Base-by-base conservation (phyloP, 257 asterid genomes). In the Lithospermum erythrorhizon region DNA sequence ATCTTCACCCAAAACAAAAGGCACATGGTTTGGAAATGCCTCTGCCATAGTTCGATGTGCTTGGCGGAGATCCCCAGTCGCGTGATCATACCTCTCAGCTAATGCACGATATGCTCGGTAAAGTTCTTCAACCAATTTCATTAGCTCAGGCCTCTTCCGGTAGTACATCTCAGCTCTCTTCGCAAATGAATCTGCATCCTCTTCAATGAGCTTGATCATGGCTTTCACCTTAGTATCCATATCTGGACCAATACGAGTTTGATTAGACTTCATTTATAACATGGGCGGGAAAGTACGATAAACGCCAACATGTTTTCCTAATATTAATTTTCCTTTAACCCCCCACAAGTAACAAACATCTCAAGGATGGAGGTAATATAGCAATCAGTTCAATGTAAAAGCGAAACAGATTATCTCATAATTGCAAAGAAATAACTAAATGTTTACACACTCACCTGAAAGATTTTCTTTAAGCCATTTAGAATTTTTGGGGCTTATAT, bases 401-500 rank as follows among this genome's bases (percentile, higher is more conserved):
- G 32, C 45, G 9, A 35, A 35, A 6, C 45, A 8, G 14, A 35
- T 35, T 0, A 35, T 35, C 45, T 4, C 2, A 35, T 35, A 0
- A 8, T 35, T 4, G 13, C 11, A 35, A 30, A 8, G 45, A 35
- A 35, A 35, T 35, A 8, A 35, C 11, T 35, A 35, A 35, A 35
- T 35, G 14, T 54, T 62, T 19, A 72, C 61, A 23, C 6, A 45
- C 72, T 37, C 21, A 86, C 97, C 96, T 61, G 90, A 74, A 53
- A 87, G 90, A 75, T 90, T 90, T n/a, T 90, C 95, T 69, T 87
- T 94, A 73, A 90, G 97, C 96, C 96, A 87, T 83, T 90, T 90
- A 3, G 97, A 90, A 79, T 87, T 90, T 76, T 85, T 90, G 1
- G 97, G 97, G 86, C 87, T 76, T 52, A 73, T 80, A 77, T 90